These are phyloP conservation scores for Solanum appendiculatum DNA, from an alignment of 257 asterid species.

Conservation along the genomic window DNA sequence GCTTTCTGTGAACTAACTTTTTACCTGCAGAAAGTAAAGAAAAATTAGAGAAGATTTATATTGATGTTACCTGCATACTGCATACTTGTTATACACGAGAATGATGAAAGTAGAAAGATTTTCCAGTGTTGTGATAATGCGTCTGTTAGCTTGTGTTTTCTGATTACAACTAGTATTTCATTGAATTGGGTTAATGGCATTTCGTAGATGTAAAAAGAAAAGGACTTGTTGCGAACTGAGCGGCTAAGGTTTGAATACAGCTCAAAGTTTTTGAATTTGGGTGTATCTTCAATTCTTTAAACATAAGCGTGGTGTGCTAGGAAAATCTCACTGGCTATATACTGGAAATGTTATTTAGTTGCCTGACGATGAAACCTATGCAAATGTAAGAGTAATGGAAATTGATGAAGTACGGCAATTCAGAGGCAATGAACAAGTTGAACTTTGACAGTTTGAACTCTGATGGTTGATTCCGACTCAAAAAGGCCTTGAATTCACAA, in stretches of 20 bases:
- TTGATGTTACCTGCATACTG: neutral
- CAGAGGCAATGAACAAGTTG: neutral
- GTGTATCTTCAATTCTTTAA: neutral
- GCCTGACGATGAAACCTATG: neutral
- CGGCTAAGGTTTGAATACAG: neutral
- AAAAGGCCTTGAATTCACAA: neutral
- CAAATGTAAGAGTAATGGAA: neutral
- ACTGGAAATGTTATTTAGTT: neutral
- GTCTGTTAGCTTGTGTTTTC: neutral
- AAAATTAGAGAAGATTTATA: neutral
- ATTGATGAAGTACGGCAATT: neutral
- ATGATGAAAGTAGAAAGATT: neutral
- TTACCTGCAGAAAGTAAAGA: neutral
- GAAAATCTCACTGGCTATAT: neutral
- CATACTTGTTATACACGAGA: neutral
- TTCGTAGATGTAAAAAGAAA: neutral
- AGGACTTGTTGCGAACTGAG: neutral
- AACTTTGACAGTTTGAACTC: neutral
- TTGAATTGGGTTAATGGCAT: neutral
- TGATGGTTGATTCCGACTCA: neutral
- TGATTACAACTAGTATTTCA: neutral
- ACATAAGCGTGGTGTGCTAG: too few relatives aligned
- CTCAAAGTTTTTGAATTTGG: neutral
- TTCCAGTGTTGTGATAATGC: neutral
- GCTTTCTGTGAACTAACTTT: neutral